Evolutionary conservation across 495 filamentous ascomycete species (phyloP).

Genomic region (Aspergillus nanangensis): DNA sequence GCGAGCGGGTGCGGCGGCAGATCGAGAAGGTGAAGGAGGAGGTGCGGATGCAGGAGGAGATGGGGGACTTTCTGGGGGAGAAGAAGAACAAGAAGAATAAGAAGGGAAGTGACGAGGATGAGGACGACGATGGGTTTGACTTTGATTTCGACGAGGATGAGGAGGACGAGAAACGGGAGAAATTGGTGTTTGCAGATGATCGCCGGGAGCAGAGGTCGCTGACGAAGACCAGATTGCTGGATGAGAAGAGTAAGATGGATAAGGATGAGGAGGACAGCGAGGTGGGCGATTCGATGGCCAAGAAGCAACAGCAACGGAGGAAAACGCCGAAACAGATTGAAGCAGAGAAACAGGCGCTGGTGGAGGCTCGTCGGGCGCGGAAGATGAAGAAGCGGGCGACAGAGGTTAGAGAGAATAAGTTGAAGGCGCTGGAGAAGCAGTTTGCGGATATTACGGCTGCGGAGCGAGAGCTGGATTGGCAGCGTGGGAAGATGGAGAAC

Average conservation of each 20-base stretch:
- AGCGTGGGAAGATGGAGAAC: slow-evolving; percentile 76
- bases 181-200: slow-evolving; percentile 55
- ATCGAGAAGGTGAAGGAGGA: slow-evolving; percentile 56
- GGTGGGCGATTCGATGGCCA: slow-evolving; percentile 26
- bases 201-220: slow-evolving; percentile 44
- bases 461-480: slow-evolving; percentile 72
- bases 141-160: slow-evolving; percentile 13
- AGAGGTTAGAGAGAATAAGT: slow-evolving; percentile 46
- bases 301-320: slow-evolving; percentile 21
- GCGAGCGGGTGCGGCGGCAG: slow-evolving; percentile 54
- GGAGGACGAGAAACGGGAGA: slow-evolving; percentile 26
- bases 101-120: slow-evolving; percentile 25
- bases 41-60: slow-evolving; percentile 36
- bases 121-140: slow-evolving; percentile 26
- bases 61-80: slow-evolving; percentile 24
- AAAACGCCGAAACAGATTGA: slow-evolving; percentile 37
- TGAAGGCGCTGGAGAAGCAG: slow-evolving; percentile 64
- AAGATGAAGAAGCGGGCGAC: slow-evolving; percentile 47
- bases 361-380: slow-evolving; percentile 36
- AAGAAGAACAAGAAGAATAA: slow-evolving; percentile 22
- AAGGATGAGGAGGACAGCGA: slow-evolving; percentile 24
- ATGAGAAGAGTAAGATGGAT: slow-evolving; percentile 17
- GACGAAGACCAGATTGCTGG: slow-evolving; percentile 18
- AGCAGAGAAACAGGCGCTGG: slow-evolving; percentile 36
- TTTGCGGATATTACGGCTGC: slow-evolving; percentile 66